These are phyloP conservation scores for Ceratocystis diversiconidia DNA, from an alignment of 2,329 filamentous ascomycete genomes.

Conservation along the genomic window DNA sequence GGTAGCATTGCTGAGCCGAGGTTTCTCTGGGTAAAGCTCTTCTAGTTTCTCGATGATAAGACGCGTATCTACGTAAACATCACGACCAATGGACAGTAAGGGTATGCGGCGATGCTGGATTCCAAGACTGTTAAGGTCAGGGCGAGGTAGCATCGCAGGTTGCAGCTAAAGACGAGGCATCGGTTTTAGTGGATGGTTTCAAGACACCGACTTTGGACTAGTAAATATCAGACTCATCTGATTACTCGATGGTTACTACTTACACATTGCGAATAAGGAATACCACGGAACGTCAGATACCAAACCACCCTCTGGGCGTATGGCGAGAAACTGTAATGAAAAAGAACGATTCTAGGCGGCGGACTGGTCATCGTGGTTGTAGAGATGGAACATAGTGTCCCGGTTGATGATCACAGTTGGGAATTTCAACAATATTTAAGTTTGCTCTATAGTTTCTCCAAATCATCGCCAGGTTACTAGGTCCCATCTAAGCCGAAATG, in stretches of 20 bases:
- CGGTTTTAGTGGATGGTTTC: neutral
- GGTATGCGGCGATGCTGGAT: constrained; percentile 57
- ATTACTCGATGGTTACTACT: constrained; percentile 23
- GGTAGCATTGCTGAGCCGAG: constrained; percentile 27
- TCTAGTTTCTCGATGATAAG: constrained; percentile 55
- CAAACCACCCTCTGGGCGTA: constrained; percentile 49
- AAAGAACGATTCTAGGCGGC: constrained; percentile 37
- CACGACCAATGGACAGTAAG: constrained; percentile 48
- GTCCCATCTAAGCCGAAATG: neutral
- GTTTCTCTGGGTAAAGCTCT: constrained; percentile 33
- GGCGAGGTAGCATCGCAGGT: constrained; percentile 51
- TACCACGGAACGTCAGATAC: constrained; percentile 53
- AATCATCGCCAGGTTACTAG: neutral
- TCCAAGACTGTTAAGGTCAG: constrained; percentile 46
- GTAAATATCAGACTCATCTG: neutral
- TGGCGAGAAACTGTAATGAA: constrained; percentile 52
- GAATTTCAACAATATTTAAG: neutral
- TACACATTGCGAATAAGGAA: constrained; percentile 55
- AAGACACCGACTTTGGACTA: neutral
- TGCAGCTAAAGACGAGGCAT: constrained; percentile 38
- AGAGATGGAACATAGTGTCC: neutral
- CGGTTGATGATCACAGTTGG: neutral
- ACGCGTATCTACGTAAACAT: constrained; percentile 56
- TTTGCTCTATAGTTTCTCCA: neutral
- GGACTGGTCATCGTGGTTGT: neutral